Base-by-base conservation (phyloP, 331 rosid species). In the Quercus lobata region DNA sequence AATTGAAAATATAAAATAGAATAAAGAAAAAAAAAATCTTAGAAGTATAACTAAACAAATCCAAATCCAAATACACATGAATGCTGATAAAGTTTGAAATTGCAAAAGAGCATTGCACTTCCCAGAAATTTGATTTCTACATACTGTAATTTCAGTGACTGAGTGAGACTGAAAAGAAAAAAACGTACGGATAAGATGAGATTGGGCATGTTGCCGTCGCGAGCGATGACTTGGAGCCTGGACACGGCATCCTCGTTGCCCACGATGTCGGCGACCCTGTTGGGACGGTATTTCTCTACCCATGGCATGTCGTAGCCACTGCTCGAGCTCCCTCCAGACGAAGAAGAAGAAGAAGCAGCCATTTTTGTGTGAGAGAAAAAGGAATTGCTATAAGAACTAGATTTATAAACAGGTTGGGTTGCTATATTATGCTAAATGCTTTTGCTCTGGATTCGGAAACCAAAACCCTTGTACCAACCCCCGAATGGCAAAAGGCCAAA, bases 181-280 rank as follows among this genome's bases (percentile, higher is more conserved):
- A 30, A 2, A 65, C 84, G 4, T 71, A 95, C 99, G 17, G 97
- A 77, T 61, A 95, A 60, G 17, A 95, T 91, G 84, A 91, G 85
- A 68, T 95, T 95, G 80, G 99, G 99, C 99, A 92, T 85, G 84
- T 93, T 95, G 86, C 99, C 99, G 49, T 95, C 97, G 29, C 94
- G 97, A 78, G 97, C 97, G 77, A 95, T 93, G 85, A 95, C 89
- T 88, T 92, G 99, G 52, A 95, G 94, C 37, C 99, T 70, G 5
- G 96, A 93, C 18, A 95, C 97, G 76, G 99, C 96, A 74, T 95
- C 99, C 25, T 86, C 88, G 71, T 95, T 93, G 80, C 97, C 99
- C 17, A 95, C 97, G 55, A 95, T 92, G 88, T 95, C 97, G 5
- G 71, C 76, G 77, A 95, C 93, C 83, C 84, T 95, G 88, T 1